Conservation (phyloP, 352 stramenopile genomes). For the Globisporangium viniferum region DNA sequence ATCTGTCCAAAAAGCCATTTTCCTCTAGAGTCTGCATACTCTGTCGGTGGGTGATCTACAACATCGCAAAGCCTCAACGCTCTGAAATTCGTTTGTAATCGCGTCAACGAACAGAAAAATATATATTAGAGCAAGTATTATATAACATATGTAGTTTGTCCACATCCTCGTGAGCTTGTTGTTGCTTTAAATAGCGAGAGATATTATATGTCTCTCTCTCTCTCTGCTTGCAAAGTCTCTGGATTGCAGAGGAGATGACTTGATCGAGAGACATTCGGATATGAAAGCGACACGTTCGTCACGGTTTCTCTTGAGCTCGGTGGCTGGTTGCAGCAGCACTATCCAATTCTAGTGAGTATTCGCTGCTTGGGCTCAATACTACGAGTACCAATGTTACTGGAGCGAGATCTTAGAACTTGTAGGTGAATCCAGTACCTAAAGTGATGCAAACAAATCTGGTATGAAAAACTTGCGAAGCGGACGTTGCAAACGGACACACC, state of each 20-base stretch:
- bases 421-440: background rate
- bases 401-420: background rate
- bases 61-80: background rate
- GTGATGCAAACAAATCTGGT: no score
- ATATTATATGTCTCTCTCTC: background rate
- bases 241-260: background rate
- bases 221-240: no score
- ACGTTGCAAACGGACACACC: no score
- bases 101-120: background rate
- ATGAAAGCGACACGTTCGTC: background rate
- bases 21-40: no score
- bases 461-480: no score
- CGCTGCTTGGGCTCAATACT: background rate
- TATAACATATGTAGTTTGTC: background rate
- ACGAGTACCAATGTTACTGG: background rate
- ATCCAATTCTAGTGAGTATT: background rate
- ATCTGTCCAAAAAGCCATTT: no score
- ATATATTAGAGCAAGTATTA: background rate
- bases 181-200: background rate
- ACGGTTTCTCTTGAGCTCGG: background rate
- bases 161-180: background rate
- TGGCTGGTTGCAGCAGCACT: background rate
- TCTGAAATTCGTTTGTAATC: background rate
- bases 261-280: background rate
- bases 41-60: no score